Conservation (phyloP, 768 basidiomycete genomes). For the Lentinula aciculospora region DNA sequence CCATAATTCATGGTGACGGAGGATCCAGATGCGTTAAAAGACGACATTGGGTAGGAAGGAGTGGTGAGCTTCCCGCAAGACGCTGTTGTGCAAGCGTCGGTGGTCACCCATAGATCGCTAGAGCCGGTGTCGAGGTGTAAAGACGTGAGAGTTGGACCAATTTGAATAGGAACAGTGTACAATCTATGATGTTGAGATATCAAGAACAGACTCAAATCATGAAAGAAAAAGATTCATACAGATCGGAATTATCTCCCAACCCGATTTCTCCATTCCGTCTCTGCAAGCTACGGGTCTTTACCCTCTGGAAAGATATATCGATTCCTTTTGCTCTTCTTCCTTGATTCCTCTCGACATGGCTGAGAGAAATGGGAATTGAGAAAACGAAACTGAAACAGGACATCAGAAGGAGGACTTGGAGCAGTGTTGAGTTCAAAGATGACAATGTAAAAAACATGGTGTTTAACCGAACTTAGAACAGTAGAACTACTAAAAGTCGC, state of each 20-base stretch:
- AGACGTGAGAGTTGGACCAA: constrained; percentile 22
- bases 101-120: constrained; percentile 64
- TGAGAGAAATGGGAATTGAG: not conserved
- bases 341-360: not conserved
- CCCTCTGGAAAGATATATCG: not conserved
- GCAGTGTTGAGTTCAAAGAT: not conserved
- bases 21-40: constrained; percentile 31
- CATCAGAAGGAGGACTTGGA: not conserved
- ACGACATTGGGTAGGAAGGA: constrained; percentile 34
- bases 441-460: not conserved
- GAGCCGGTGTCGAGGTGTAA: constrained; percentile 63
- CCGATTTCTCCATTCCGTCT: constrained; percentile 21
- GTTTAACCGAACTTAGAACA: not conserved
- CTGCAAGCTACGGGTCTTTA: not conserved
- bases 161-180: constrained; percentile 29
- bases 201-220: too few relatives aligned
- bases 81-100: constrained; percentile 36
- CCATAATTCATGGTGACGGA: constrained; percentile 47
- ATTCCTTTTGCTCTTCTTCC: not conserved
- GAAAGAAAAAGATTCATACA: constrained; percentile 21
- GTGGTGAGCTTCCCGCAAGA: constrained; percentile 31
- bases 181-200: constrained; percentile 23
- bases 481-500: not conserved
- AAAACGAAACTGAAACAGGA: not conserved
- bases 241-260: constrained; percentile 29